Base-by-base conservation (phyloP, 2,329 filamentous ascomycete species). In the Paradendryphiella salina region DNA sequence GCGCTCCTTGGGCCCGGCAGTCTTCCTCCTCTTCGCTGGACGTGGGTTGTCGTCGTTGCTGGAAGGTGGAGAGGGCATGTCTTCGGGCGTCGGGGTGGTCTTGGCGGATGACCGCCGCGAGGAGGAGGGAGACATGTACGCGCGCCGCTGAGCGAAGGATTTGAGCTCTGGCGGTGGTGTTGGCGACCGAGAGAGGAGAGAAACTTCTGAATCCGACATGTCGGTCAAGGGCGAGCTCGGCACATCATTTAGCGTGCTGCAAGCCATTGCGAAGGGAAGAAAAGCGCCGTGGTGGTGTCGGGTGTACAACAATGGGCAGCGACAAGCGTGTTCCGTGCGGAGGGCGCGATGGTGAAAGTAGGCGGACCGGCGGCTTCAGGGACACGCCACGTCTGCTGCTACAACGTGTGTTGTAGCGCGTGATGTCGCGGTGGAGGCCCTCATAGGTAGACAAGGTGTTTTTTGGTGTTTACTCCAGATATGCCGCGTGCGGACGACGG, bases 21-120 rank as follows among this genome's bases (percentile, higher is more conserved):
- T 81, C 69, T 85, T 86, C 65, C 88, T 85, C 73, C 88, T 88
- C 79, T 95, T 96, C 46, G 85, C 78, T 26, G 89, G 88, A 31
- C 85, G 85, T 38, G 80, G 82, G 43, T 83, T 85, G 64, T 89
- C 85, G 69, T 80, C 80, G 70, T 82, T 79, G 68, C 75, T 74
- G 58, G 71, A 70, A 17, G 71, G 66, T 49, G 75, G 71, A 2
- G 71, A 71, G 28, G 76, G 70, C 71, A 76, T 77, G 55, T 69
- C 70, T 57, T 79, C 75, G 17, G 77, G 77, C 13, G 66, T 70
- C 10, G 77, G 77, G n/a, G 76, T 76, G 18, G 73, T 70, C 61
- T 71, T 75, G 46, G 75, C 70, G 20, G 77, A 79, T 15, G 75
- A 76, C 46, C 75, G 71, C 54, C 77, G 75, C 20, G 77, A 79